These are phyloP conservation scores for Diplodia scrobiculata DNA, from an alignment of 2,329 filamentous ascomycete species.

Conservation along the genomic window DNA sequence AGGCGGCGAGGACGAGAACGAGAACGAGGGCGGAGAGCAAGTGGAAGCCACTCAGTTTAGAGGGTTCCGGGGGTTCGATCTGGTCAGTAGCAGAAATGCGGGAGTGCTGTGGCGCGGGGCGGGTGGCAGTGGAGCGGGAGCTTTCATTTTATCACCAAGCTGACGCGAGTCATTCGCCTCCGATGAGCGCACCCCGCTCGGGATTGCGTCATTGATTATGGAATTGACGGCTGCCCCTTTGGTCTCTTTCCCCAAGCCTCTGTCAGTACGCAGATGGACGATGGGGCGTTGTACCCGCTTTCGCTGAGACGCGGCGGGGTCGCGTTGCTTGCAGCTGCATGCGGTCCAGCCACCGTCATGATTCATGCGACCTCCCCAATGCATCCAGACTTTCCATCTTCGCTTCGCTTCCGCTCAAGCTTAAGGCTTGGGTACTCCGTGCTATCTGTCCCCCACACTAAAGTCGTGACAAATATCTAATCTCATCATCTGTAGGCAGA, in stretches of 20 bases:
- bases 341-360: not conserved
- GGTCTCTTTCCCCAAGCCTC: not conserved
- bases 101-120: slow-evolving; percentile 14
- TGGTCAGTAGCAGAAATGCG: not conserved
- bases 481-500: too few species aligned
- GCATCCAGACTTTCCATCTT: not conserved
- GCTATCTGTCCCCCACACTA: too few species aligned
- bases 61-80: not conserved
- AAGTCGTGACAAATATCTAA: too few species aligned
- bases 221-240: not conserved
- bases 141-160: slow-evolving; percentile 9
- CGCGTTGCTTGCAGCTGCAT: not conserved
- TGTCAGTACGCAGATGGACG: not conserved
- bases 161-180: slow-evolving; percentile 22
- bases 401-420: not conserved
- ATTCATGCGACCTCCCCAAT: slow-evolving; percentile 12
- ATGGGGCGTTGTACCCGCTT: not conserved
- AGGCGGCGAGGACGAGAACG: not conserved
- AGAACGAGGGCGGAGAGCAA: not conserved
- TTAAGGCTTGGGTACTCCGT: not conserved
- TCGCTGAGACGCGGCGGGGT: not conserved
- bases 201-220: slow-evolving; percentile 26
- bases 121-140: not conserved
- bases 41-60: not conserved
- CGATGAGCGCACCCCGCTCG: slow-evolving; percentile 8